Evolutionary conservation across 805 yeast genomes (phyloP).

Genomic region (Wickerhamomyces kurtzmanii): DNA sequence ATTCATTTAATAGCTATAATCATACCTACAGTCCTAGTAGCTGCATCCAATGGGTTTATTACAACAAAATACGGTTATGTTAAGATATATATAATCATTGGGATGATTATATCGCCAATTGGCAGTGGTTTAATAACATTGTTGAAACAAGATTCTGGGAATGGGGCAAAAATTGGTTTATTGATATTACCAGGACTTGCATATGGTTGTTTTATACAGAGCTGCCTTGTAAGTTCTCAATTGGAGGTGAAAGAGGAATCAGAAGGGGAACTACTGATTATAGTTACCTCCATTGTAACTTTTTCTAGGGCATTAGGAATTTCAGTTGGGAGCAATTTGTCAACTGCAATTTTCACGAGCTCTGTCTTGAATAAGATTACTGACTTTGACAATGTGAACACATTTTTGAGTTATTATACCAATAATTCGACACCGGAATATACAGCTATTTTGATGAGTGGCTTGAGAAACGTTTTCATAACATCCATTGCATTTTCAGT

Average conservation of each 20-base stretch:
- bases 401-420: too few species aligned
- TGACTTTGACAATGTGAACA: too few species aligned
- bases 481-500: slow-evolving; percentile 29
- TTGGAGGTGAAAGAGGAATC: slow-evolving; percentile 12
- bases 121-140: slow-evolving; percentile 22
- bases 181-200: slow-evolving; percentile 22
- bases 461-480: slow-evolving; percentile 28
- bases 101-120: slow-evolving; percentile 14
- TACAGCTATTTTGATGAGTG: slow-evolving; percentile 16
- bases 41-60: slow-evolving; percentile 12
- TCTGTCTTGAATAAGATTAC: slow-evolving; percentile 10
- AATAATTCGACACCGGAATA: background rate
- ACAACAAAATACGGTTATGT: slow-evolving; percentile 19
- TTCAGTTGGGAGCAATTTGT: slow-evolving; percentile 15
- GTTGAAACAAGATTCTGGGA: slow-evolving; percentile 16
- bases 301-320: slow-evolving; percentile 15
- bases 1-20: slow-evolving; percentile 4
- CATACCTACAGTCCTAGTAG: slow-evolving; percentile 1
- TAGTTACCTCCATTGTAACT: slow-evolving; percentile 15
- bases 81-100: slow-evolving; percentile 20
- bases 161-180: slow-evolving; percentile 19
- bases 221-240: slow-evolving; percentile 15
- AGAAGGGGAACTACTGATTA: slow-evolving; percentile 11
- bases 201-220: slow-evolving; percentile 22
- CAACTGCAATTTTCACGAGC: slow-evolving; percentile 14